Evolutionary conservation across 148 eudicot genomes (phyloP).

Genomic region (Mesembryanthemum crystallinum): DNA sequence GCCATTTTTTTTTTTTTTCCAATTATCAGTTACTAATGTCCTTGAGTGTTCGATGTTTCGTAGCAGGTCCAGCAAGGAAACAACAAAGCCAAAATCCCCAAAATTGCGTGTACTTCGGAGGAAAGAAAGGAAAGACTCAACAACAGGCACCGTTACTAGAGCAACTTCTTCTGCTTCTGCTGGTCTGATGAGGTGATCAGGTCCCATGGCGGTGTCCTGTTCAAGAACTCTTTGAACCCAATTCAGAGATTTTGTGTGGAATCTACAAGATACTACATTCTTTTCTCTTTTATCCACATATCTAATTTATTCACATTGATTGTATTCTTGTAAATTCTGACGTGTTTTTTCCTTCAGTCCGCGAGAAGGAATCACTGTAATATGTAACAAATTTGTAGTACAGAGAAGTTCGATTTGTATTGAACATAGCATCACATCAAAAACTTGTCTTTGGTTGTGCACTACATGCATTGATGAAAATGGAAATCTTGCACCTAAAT

Average conservation of each 20-base stretch:
- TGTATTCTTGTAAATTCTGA: slow-evolving; percentile 9
- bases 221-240: slow-evolving; percentile 66
- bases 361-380: background rate
- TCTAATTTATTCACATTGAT: slow-evolving; percentile 1
- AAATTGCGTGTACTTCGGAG: slow-evolving; percentile 52
- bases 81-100: slow-evolving; percentile 74
- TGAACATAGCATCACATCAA: background rate
- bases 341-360: background rate
- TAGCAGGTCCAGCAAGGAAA: slow-evolving; percentile 60
- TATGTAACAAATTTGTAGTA: slow-evolving; percentile 8
- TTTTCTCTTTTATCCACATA: background rate
- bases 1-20: background rate
- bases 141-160: slow-evolving; percentile 19
- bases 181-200: slow-evolving; percentile 57
- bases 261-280: slow-evolving; percentile 12
- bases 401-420: background rate
- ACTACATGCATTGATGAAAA: too few species aligned
- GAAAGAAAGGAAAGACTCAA: slow-evolving; percentile 47
- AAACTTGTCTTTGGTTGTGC: too few species aligned
- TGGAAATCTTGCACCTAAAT: too few species aligned
- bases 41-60: background rate
- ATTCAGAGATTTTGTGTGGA: slow-evolving; percentile 5
- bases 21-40: background rate
- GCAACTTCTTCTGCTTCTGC: slow-evolving; percentile 51
- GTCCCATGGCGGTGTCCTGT: slow-evolving; percentile 19